Evolutionary conservation across 2,329 filamentous ascomycete genomes (phyloP).

Genomic region (Colletotrichum eremochloae): DNA sequence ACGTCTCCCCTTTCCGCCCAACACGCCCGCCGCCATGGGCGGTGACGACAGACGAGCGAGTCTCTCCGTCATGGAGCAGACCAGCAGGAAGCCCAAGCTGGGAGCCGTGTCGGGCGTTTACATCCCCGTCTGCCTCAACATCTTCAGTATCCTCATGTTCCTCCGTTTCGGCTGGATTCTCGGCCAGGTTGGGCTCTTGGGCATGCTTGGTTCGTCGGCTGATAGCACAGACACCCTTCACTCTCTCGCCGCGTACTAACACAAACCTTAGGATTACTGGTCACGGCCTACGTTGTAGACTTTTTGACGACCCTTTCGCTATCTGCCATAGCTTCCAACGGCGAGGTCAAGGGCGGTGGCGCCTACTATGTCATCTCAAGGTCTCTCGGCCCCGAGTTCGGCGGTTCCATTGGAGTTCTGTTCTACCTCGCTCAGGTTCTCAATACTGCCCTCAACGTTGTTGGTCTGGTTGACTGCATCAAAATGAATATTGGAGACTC

Average conservation of each 20-base stretch:
- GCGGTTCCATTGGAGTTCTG: conserved; percentile 87
- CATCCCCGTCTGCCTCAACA: conserved; percentile 89
- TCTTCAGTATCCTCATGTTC: conserved; percentile 93
- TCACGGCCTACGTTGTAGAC: conserved; percentile 83
- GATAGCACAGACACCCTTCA: conserved; percentile 22
- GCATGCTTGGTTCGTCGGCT: conserved; percentile 76
- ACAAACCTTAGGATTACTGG: conserved; percentile 70
- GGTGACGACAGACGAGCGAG: conserved; percentile 39
- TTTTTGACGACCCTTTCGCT: conserved; percentile 88
- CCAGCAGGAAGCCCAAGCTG: conserved; percentile 70
- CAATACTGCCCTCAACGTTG: conserved; percentile 89
- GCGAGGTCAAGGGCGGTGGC: conserved; percentile 87
- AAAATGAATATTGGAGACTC: conserved; percentile 78
- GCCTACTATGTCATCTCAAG: conserved; percentile 92
- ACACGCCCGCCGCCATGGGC: conserved; percentile 28
- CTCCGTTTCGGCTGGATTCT: conserved; percentile 88
- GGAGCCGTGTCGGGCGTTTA: conserved; percentile 85
- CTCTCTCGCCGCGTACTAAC: conserved; percentile 42
- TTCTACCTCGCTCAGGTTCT: conserved; percentile 93
- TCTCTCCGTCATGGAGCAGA: conserved; percentile 49
- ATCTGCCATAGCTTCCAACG: conserved; percentile 90
- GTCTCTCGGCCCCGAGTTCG: conserved; percentile 88
- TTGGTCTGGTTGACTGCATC: conserved; percentile 87
- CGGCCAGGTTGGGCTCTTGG: conserved; percentile 82
- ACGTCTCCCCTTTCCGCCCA: background rate